Evolutionary conservation across 2,329 filamentous ascomycete species (phyloP), one percentile per base, ranked within the genome.

Genomic region (Hyphodiscus sp.): DNA sequence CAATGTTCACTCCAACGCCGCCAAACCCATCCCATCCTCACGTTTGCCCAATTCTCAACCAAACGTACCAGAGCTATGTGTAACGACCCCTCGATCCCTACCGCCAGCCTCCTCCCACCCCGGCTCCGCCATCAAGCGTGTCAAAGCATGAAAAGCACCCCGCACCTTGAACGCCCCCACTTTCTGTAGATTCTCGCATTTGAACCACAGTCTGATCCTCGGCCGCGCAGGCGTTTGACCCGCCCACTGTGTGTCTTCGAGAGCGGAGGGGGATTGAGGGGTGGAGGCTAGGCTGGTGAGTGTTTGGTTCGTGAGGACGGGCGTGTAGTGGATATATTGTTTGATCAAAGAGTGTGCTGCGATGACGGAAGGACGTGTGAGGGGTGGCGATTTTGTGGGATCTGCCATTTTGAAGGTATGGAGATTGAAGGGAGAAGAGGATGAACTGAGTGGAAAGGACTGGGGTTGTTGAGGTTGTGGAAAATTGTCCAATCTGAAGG

Each of bases 111-210:
- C 80, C 41, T 85, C 76, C 71, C 81, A 81, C 1, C 80, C 83
- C 4, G 77, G 73, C 63, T 84, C 79, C 58, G 68, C 70, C 66
- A 86, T 82, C 65, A 96, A 71, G 53, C 87, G 73, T 64, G 83
- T 78, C 41, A 96, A 68, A 0, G 91, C 91, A 70, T 96, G 89
- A 63, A 96, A 96, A 0, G 91, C 92, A 5, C 92, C 94, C 7
- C 92, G 77, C 16, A 84, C 87, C 73, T 97, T 97, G 76, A 97
- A 97, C 1, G 92, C 92, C 49, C 92, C 94, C 51, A 95, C 83
- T 52, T 84, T 83, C 74, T 97, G 94, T 54, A 89, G 75, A 70
- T 96, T 96, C 76, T 97, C 92, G 70, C 90, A 95, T 74, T 97
- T 97, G 80, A 97, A 95, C 75, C 89, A 94, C 50, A 97, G 76